Conservation (phyloP, 2,329 filamentous ascomycete species). For the Aureobasidium musti region DNA sequence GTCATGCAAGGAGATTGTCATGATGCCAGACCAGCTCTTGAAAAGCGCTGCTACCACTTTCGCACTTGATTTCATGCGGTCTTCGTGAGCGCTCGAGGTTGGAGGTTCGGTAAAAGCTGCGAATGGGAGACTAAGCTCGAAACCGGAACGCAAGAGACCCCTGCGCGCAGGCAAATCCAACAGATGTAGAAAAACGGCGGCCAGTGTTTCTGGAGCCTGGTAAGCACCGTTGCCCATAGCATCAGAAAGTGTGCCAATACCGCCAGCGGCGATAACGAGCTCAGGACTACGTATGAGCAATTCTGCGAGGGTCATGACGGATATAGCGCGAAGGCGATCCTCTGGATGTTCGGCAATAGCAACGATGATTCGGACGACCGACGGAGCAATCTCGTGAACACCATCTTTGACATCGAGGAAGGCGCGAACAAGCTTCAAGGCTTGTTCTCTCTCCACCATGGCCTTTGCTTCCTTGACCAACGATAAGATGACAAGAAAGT, state of each 20-base stretch:
- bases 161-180: conserved; percentile 80
- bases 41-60: conserved; percentile 90
- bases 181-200: conserved; percentile 83
- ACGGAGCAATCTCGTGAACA: conserved; percentile 79
- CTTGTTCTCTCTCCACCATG: conserved; percentile 95
- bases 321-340: conserved; percentile 85
- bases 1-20: conserved; percentile 84
- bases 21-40: conserved; percentile 90
- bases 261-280: conserved; percentile 78
- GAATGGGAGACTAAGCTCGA: conserved; percentile 82
- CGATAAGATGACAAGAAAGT: conserved; percentile 88
- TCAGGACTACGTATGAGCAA: conserved; percentile 84
- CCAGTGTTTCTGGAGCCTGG: conserved; percentile 86
- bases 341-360: conserved; percentile 85
- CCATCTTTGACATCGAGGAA: conserved; percentile 96
- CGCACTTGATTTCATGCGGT: conserved; percentile 78
- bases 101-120: conserved; percentile 87
- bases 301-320: conserved; percentile 88
- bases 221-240: conserved; percentile 88
- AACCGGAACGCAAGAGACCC: conserved; percentile 80
- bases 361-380: conserved; percentile 84
- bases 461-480: conserved; percentile 94
- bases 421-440: conserved; percentile 90
- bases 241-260: conserved; percentile 84
- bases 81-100: conserved; percentile 57